Conservation (phyloP, 1,284 basidiomycete species). For the Mycena sp. region DNA sequence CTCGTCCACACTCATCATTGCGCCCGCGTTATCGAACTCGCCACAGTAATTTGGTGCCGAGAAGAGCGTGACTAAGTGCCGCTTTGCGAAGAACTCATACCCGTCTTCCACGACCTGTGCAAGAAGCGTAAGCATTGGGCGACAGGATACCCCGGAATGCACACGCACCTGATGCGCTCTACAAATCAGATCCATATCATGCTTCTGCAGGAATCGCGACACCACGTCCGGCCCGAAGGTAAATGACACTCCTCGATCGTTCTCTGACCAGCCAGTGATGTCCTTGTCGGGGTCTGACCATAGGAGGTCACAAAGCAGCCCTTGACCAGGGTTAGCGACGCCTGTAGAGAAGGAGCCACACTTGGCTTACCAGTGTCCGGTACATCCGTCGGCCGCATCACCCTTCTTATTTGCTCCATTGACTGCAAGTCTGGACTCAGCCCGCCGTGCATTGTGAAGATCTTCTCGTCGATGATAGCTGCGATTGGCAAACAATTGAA, state of each 20-base stretch:
- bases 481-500: conserved; percentile 97
- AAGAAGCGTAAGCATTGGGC: conserved; percentile 10
- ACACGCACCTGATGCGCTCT: conserved; percentile 92
- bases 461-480: conserved; percentile 97
- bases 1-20: conserved; percentile 99
- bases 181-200: conserved; percentile 99
- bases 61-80: conserved; percentile 97
- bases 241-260: conserved; percentile 97
- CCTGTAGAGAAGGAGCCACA: too few relatives aligned
- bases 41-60: conserved; percentile 98
- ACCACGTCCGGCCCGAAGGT: conserved; percentile 99
- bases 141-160: conserved; percentile 7
- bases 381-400: conserved; percentile 99
- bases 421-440: conserved; percentile 97
- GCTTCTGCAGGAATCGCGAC: conserved; percentile 97
- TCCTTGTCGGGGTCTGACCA: conserved; percentile 99
- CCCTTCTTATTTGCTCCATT: conserved; percentile 99
- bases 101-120: conserved; percentile 96
- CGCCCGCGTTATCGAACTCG: conserved; percentile 99
- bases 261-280: conserved; percentile 99
- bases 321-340: too few relatives aligned
- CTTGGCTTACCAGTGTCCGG: conserved; percentile 99
- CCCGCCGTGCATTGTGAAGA: conserved; percentile 94
- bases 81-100: conserved; percentile 99
- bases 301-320: conserved; percentile 95